Conservation (phyloP, 805 yeast species). For the Starmerella powellii region DNA sequence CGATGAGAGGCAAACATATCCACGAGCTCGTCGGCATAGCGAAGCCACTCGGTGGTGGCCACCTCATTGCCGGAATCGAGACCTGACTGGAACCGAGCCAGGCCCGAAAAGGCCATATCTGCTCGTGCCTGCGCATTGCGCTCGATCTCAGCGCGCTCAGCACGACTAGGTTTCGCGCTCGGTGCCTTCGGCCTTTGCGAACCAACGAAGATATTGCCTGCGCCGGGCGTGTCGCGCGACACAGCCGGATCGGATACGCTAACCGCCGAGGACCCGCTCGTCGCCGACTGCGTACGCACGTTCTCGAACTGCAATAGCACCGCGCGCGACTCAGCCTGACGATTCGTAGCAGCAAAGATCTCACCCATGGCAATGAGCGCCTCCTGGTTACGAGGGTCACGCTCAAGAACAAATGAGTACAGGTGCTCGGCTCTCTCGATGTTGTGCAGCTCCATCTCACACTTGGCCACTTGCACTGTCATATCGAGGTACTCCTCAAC, state of each 20-base stretch:
- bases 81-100: slow-evolving; percentile 41
- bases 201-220: slow-evolving; percentile 13
- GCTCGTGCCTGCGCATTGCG: slow-evolving; percentile 41
- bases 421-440: slow-evolving; percentile 25
- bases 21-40: slow-evolving; percentile 66
- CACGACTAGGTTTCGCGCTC: slow-evolving; percentile 16
- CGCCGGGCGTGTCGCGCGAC: not conserved
- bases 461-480: slow-evolving; percentile 54
- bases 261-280: not conserved
- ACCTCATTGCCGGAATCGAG: slow-evolving; percentile 41
- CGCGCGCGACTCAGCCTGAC: slow-evolving; percentile 25
- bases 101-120: slow-evolving; percentile 29
- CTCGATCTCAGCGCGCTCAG: slow-evolving; percentile 34
- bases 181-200: slow-evolving; percentile 1
- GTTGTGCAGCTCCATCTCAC: slow-evolving; percentile 57
- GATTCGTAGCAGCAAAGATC: slow-evolving; percentile 41
- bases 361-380: slow-evolving; percentile 72
- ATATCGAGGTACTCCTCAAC: slow-evolving; percentile 28
- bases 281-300: slow-evolving; percentile 4
- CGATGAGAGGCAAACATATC: slow-evolving; percentile 70
- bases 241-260: no score
- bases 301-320: slow-evolving; percentile 10
- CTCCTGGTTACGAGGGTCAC: slow-evolving; percentile 44
- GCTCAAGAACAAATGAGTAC: slow-evolving; percentile 21
- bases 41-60: slow-evolving; percentile 72